These are phyloP conservation scores for Penicillium sp. DNA, from an alignment of 2,329 filamentous ascomycete species.

Conservation along the genomic window DNA sequence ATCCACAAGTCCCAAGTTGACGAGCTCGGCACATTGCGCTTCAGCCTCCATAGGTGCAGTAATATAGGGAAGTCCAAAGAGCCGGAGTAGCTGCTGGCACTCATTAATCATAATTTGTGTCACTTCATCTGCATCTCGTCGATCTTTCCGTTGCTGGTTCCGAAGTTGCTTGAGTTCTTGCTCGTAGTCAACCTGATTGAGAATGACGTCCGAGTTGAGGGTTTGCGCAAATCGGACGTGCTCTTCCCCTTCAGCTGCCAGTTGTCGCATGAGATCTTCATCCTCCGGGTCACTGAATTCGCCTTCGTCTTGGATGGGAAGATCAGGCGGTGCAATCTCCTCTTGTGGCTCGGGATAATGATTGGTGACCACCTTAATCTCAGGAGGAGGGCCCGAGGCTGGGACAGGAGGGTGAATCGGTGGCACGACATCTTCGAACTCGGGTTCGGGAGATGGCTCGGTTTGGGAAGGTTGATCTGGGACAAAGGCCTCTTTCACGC, in stretches of 20 bases:
- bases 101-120: slow-evolving; percentile 95
- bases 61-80: slow-evolving; percentile 95
- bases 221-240: slow-evolving; percentile 90
- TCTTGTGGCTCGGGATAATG: slow-evolving; percentile 21
- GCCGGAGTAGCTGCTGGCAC: slow-evolving; percentile 83
- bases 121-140: slow-evolving; percentile 90
- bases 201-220: slow-evolving; percentile 74
- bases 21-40: slow-evolving; percentile 93
- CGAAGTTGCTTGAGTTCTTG: slow-evolving; percentile 83
- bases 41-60: slow-evolving; percentile 99
- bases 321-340: slow-evolving; percentile 28
- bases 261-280: slow-evolving; percentile 80
- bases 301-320: slow-evolving; percentile 54
- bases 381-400: slow-evolving; percentile 5
- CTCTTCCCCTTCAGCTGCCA: slow-evolving; percentile 89
- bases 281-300: slow-evolving; percentile 87
- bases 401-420: neutral
- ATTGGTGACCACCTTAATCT: slow-evolving; percentile 31
- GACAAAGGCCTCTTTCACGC: neutral
- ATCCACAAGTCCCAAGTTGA: slow-evolving; percentile 83
- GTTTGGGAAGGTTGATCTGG: slow-evolving; percentile 1
- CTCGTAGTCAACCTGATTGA: slow-evolving; percentile 79
- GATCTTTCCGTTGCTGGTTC: slow-evolving; percentile 94
- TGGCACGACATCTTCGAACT: slow-evolving; percentile 56
- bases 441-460: slow-evolving; percentile 50